These are phyloP conservation scores for Teratosphaeriaceae sp. DNA, from an alignment of 2,329 filamentous ascomycete species.

Conservation along the genomic window DNA sequence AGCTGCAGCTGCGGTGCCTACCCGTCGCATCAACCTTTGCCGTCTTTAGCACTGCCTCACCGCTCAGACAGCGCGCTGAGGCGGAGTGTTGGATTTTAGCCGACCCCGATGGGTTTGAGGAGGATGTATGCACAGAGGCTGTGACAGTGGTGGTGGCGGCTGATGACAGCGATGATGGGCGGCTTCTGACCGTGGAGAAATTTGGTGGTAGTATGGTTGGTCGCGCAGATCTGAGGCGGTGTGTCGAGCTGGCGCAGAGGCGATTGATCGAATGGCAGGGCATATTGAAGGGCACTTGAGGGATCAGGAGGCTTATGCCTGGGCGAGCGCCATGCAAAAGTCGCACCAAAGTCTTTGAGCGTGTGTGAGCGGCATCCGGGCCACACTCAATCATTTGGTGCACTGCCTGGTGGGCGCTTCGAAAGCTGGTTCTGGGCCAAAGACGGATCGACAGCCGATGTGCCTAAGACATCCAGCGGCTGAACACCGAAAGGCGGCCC, in stretches of 20 bases:
- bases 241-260: conserved; percentile 53
- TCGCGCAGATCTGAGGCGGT: conserved; percentile 52
- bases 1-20: conserved; percentile 56
- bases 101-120: conserved; percentile 87
- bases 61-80: conserved; percentile 40
- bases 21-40: conserved; percentile 73
- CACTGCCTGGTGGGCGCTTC: too few relatives aligned
- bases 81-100: conserved; percentile 62
- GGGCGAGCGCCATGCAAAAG: too few relatives aligned
- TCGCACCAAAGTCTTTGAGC: too few relatives aligned
- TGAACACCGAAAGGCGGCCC: too few relatives aligned
- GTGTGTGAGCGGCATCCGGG: too few relatives aligned
- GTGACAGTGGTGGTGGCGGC: conserved; percentile 73
- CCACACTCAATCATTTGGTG: too few relatives aligned
- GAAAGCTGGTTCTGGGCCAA: too few relatives aligned
- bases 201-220: conserved; percentile 68
- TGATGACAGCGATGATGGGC: conserved; percentile 38
- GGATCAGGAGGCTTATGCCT: too few relatives aligned
- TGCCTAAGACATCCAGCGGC: too few relatives aligned
- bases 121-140: conserved; percentile 74
- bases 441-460: too few relatives aligned
- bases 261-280: conserved; percentile 55
- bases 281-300: not conserved
- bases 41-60: conserved; percentile 59
- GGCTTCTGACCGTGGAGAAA: conserved; percentile 71